phyloP scores from a whole-genome alignment of 2,329 filamentous ascomycete genomes.

The Penicillium brevicompactum region DNA sequence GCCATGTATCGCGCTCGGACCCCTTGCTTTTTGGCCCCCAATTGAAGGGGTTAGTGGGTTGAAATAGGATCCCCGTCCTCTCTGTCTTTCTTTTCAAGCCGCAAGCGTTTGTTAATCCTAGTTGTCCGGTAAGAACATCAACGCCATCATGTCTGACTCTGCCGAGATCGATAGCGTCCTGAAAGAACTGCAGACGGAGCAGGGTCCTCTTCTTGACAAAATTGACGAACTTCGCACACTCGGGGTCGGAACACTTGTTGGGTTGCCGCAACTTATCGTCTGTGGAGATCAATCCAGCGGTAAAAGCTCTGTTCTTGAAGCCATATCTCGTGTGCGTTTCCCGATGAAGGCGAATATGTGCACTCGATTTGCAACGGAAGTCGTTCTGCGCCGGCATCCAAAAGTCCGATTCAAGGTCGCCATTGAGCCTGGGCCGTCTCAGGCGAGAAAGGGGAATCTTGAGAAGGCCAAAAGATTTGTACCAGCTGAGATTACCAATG shows the following conservation, averaged over 20 bases:
- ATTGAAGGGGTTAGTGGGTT: too few species aligned
- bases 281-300: constrained; percentile 67
- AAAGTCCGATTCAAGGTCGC: constrained; percentile 21
- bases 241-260: constrained; percentile 54
- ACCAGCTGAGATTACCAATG: constrained; percentile 16
- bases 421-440: constrained; percentile 44
- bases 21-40: too few species aligned
- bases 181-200: not conserved
- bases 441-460: constrained; percentile 4
- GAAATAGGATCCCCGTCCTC: too few species aligned
- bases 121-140: too few species aligned
- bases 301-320: constrained; percentile 63
- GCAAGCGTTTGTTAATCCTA: too few species aligned
- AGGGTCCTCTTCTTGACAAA: constrained; percentile 53
- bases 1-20: too few species aligned
- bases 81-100: too few species aligned
- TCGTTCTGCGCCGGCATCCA: constrained; percentile 50
- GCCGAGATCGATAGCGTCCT: too few species aligned
- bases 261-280: constrained; percentile 64
- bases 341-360: constrained; percentile 63
- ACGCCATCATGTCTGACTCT: too few species aligned
- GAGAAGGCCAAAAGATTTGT: too few species aligned
- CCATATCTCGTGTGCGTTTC: constrained; percentile 64
- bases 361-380: constrained; percentile 64
- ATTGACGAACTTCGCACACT: constrained; percentile 58